Evolutionary conservation across 2,329 filamentous ascomycete genomes (phyloP).

Genomic region (Fusarium praegraminearum): DNA sequence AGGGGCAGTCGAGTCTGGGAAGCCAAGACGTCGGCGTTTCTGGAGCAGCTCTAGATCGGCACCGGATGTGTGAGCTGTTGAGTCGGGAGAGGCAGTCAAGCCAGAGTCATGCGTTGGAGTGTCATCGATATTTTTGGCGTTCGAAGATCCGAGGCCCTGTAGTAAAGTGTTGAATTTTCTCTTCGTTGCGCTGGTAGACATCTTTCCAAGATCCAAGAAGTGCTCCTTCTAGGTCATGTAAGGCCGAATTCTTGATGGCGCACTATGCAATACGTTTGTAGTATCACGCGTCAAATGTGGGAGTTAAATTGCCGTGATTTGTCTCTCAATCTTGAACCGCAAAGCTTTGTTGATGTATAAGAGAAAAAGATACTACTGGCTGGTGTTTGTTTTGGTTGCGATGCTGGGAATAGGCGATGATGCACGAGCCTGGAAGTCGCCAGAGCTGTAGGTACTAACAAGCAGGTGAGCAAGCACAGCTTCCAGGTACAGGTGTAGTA

Average conservation of each 20-base stretch:
- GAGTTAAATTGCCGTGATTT: background rate
- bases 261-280: background rate
- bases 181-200: conserved; percentile 77
- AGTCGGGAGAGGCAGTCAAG: conserved; percentile 25
- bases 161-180: conserved; percentile 84
- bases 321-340: background rate
- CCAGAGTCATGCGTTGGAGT: conserved; percentile 6
- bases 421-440: conserved; percentile 18
- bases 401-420: conserved; percentile 20
- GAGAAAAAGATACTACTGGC: background rate
- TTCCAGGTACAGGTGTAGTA: background rate
- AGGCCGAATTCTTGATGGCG: background rate
- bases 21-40: conserved; percentile 66
- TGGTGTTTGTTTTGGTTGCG: conserved; percentile 31
- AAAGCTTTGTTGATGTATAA: background rate
- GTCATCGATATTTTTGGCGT: conserved; percentile 31
- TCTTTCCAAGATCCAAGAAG: conserved; percentile 50
- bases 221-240: background rate
- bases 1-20: conserved; percentile 56
- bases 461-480: conserved; percentile 3
- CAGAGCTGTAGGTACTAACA: conserved; percentile 1
- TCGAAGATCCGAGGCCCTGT: conserved; percentile 69
- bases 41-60: conserved; percentile 58
- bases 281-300: background rate
- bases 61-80: conserved; percentile 28